phyloP scores from a whole-genome alignment of 305 asterid genomes.

The Salvia sclarea region DNA sequence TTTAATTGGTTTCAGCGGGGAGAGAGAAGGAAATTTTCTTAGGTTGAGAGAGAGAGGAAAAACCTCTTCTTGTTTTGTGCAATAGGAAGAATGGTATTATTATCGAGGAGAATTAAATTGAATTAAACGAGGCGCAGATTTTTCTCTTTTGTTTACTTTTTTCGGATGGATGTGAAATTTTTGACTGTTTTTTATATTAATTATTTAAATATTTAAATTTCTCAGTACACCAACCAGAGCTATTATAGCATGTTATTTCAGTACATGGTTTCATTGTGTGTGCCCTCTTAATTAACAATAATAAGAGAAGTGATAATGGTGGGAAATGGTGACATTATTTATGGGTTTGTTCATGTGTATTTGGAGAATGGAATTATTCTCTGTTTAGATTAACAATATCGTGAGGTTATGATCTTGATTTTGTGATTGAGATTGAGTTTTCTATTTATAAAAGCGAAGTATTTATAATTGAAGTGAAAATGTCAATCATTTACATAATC shows the following conservation, averaged over 20 bases:
- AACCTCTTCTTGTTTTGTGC: background rate
- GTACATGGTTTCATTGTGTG: background rate
- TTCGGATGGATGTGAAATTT: conserved; percentile 18
- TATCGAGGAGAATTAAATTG: conserved; percentile 9
- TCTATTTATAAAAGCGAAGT: no score
- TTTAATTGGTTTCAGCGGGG: background rate
- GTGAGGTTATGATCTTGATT: no score
- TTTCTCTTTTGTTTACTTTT: background rate
- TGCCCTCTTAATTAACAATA: conserved; percentile 3
- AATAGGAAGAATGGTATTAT: background rate
- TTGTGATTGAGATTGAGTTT: no score
- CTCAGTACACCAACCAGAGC: conserved; percentile 1
- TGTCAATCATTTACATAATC: no score
- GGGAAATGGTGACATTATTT: no score
- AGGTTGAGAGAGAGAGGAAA: conserved; percentile 15
- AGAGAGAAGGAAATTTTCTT: conserved; percentile 20
- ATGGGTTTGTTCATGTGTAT: no score
- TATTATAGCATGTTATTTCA: conserved; percentile 17
- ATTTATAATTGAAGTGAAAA: no score
- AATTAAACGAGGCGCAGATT: conserved; percentile 8
- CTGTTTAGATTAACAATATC: no score
- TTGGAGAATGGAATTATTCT: no score
- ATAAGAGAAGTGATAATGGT: no score
- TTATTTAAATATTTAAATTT: background rate
- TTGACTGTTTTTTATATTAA: background rate